These are phyloP conservation scores for Salix exigua DNA, from an alignment of 345 rosid genomes.

Conservation along the genomic window DNA sequence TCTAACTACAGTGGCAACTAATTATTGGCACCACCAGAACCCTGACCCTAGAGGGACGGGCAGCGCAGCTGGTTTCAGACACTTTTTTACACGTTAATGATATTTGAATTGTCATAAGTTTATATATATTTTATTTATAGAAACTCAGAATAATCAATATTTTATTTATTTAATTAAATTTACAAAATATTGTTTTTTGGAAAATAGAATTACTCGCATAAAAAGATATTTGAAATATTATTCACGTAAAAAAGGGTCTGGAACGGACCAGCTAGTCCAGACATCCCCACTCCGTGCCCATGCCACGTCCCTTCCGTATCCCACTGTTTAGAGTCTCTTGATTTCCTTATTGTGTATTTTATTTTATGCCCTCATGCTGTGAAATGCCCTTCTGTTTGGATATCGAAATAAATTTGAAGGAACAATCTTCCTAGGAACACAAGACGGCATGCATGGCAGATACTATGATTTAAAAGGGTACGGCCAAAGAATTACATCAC, in stretches of 20 bases:
- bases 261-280: neutral
- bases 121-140: too few relatives aligned
- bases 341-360: neutral
- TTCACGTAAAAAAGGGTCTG: too few relatives aligned
- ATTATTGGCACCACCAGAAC: too few relatives aligned
- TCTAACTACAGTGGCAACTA: neutral
- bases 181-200: too few relatives aligned
- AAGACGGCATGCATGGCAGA: neutral
- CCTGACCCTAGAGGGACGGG: too few relatives aligned
- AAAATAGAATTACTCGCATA: too few relatives aligned
- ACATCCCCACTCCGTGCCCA: slow-evolving; percentile 15
- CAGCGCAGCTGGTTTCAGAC: neutral
- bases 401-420: neutral
- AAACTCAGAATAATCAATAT: too few relatives aligned
- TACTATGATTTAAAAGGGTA: neutral
- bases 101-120: too few relatives aligned
- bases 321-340: neutral
- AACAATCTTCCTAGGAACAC: too few relatives aligned
- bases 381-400: neutral
- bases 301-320: neutral
- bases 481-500: neutral
- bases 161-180: too few relatives aligned
- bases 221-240: too few relatives aligned
- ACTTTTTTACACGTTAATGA: neutral
- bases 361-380: neutral